phyloP scores from a whole-genome alignment of 306 rosid genomes.

The Lathyrus tuberosus region DNA sequence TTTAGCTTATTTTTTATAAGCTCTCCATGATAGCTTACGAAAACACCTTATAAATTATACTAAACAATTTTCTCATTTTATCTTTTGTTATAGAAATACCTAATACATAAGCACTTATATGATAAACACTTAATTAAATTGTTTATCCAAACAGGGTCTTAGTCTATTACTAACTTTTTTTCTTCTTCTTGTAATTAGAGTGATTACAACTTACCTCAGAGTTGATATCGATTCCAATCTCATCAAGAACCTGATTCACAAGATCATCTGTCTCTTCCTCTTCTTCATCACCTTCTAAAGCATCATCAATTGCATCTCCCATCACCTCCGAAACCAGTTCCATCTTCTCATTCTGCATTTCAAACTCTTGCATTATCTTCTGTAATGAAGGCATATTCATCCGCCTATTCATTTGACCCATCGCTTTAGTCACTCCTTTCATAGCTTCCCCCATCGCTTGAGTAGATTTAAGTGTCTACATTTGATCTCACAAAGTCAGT shows the following conservation, averaged over 20 bases:
- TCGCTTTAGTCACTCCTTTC: conserved; percentile 99
- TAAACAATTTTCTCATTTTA: background rate
- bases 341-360: conserved; percentile 93
- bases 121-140: background rate
- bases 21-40: background rate
- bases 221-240: conserved; percentile 82
- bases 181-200: background rate
- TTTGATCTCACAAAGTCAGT: conserved; percentile 25
- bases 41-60: background rate
- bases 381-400: conserved; percentile 95
- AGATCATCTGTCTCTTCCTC: conserved; percentile 94
- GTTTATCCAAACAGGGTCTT: background rate
- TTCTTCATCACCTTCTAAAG: conserved; percentile 96
- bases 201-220: conserved; percentile 56
- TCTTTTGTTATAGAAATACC: background rate
- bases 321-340: conserved; percentile 80
- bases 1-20: too few relatives aligned
- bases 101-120: background rate
- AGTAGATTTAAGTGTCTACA: conserved; percentile 88
- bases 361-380: conserved; percentile 94
- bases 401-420: conserved; percentile 98
- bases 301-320: conserved; percentile 97
- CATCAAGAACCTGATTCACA: conserved; percentile 93
- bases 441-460: conserved; percentile 99
- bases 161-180: background rate